Percentiles rank a stretch among this genome's conserved stretches.
These are phyloP conservation scores for Coniosporium tulheliwenetii DNA, from an alignment of 2,329 filamentous ascomycete species.

Conservation along the genomic window DNA sequence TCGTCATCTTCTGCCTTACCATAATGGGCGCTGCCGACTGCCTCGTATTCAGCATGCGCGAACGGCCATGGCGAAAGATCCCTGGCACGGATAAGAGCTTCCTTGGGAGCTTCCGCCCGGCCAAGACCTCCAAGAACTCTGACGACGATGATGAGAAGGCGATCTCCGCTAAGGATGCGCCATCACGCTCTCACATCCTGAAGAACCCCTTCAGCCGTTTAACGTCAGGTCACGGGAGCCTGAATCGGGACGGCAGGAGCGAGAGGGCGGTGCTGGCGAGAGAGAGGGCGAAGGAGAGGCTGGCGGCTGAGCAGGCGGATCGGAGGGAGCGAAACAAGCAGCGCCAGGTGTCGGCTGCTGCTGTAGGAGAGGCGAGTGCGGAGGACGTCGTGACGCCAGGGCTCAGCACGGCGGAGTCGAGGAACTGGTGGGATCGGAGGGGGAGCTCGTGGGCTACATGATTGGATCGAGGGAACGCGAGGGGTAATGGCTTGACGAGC, in stretches of 20 bases:
- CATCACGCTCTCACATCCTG: background rate
- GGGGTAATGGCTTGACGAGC: too few relatives aligned
- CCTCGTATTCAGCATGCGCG: conserved; percentile 50
- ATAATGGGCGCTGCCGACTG: conserved; percentile 55
- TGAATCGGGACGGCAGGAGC: background rate
- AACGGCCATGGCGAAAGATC: conserved; percentile 54
- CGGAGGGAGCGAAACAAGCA: background rate
- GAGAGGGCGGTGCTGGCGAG: background rate
- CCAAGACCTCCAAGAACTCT: background rate
- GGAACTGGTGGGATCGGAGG: too few relatives aligned
- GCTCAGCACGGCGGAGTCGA: too few relatives aligned
- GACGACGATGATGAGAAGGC: too few relatives aligned
- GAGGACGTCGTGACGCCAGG: too few relatives aligned
- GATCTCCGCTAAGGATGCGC: too few relatives aligned
- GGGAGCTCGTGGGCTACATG: too few relatives aligned
- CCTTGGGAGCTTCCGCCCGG: conserved; percentile 17
- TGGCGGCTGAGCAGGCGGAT: conserved; percentile 1
- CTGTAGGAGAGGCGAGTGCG: too few relatives aligned
- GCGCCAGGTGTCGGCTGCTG: too few relatives aligned
- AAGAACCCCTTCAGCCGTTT: background rate
- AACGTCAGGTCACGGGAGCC: background rate
- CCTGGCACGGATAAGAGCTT: conserved; percentile 23
- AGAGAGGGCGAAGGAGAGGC: background rate
- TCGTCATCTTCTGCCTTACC: conserved; percentile 42
- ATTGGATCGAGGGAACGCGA: too few relatives aligned